Evolutionary conservation across 164 flowering plant species (phyloP).

Genomic region (Dillenia turbinata): DNA sequence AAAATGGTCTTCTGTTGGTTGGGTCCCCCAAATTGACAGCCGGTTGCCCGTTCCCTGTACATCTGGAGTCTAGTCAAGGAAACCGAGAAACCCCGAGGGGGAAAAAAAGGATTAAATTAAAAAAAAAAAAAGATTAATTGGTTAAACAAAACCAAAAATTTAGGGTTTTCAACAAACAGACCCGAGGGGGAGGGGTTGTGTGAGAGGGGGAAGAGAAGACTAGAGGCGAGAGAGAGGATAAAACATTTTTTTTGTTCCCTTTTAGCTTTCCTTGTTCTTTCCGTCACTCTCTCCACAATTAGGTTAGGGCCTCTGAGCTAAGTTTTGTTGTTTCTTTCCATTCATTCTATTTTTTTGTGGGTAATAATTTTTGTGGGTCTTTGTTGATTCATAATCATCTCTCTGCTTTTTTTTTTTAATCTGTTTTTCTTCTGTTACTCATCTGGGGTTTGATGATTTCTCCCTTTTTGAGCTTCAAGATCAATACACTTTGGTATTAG

Average conservation of each 20-base stretch:
- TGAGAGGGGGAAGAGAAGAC: conserved; percentile 9
- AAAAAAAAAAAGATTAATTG: no score
- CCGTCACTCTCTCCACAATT: conserved; percentile 4
- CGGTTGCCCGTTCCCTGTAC: conserved; percentile 15
- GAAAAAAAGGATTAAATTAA: no score
- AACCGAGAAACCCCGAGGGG: no score
- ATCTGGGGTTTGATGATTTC: conserved; percentile 44
- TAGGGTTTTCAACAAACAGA: no score
- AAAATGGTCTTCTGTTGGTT: no score
- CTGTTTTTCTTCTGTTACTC: conserved; percentile 7
- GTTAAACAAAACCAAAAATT: no score
- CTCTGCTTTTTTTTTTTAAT: neutral
- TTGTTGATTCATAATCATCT: conserved; percentile 7
- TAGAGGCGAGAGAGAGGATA: conserved; percentile 8
- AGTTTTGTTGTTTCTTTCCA: neutral
- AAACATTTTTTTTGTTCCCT: conserved; percentile 3
- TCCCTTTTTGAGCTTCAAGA: conserved; percentile 34
- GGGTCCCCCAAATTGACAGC: conserved; percentile 13
- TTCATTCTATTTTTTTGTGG: neutral
- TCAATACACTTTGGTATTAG: conserved; percentile 30
- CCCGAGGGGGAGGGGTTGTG: neutral
- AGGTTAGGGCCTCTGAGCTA: neutral
- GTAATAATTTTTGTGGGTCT: neutral
- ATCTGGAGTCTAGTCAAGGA: no score
- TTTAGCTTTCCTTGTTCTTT: conserved; percentile 3